phyloP scores from a whole-genome alignment of 2,329 filamentous ascomycete genomes.

The Calonectria ilicicola region DNA sequence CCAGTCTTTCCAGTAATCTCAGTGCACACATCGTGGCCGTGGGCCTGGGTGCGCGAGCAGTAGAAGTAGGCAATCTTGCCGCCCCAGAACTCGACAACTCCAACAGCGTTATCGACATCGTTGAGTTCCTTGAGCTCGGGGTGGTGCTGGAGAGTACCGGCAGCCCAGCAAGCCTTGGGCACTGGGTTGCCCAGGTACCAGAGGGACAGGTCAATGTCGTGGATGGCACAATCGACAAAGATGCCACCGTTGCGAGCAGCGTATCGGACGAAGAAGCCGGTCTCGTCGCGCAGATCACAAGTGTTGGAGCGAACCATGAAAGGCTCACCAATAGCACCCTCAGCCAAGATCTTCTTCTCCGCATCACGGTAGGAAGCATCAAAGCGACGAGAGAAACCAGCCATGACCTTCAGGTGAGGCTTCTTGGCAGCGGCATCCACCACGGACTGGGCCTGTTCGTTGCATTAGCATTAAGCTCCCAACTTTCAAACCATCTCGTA shows the following conservation, averaged over 20 bases:
- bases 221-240: conserved; percentile 77
- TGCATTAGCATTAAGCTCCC: neutral
- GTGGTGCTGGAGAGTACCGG: conserved; percentile 31
- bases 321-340: conserved; percentile 66
- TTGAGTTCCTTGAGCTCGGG: conserved; percentile 42
- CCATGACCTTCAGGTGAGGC: conserved; percentile 73
- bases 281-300: conserved; percentile 74
- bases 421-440: conserved; percentile 65
- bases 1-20: conserved; percentile 76
- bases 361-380: conserved; percentile 75
- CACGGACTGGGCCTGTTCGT: conserved; percentile 66
- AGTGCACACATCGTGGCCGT: conserved; percentile 71
- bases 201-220: conserved; percentile 65
- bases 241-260: conserved; percentile 74
- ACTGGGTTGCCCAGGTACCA: conserved; percentile 43
- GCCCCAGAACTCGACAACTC: conserved; percentile 73
- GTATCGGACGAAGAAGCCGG: conserved; percentile 76
- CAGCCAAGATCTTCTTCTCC: conserved; percentile 59
- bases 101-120: conserved; percentile 51
- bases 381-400: conserved; percentile 58
- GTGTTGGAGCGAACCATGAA: conserved; percentile 74
- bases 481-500: rapidly evolving
- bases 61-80: conserved; percentile 76
- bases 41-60: conserved; percentile 73
- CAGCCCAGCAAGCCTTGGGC: conserved; percentile 30